phyloP scores from a whole-genome alignment of 306 rosid genomes.

The Vigna unguiculata region DNA sequence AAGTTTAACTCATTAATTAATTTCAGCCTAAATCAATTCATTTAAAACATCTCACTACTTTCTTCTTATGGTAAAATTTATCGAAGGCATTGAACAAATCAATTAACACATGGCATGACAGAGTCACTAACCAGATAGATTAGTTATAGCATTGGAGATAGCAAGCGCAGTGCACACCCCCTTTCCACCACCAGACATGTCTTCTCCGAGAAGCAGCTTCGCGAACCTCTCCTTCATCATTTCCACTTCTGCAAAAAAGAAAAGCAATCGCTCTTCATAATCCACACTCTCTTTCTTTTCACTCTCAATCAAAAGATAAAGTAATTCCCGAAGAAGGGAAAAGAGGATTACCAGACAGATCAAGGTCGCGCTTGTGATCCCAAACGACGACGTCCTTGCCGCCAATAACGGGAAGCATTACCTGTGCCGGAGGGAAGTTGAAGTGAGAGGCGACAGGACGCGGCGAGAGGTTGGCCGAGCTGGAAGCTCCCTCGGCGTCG shows the following conservation, averaged over 20 bases:
- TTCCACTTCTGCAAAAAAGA: constrained; percentile 67
- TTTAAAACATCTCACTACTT: too few species aligned
- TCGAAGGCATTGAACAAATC: neutral
- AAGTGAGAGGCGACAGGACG: constrained; percentile 53
- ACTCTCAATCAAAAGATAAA: neutral
- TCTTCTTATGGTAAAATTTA: neutral
- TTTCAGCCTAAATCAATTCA: neutral
- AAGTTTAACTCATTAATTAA: neutral
- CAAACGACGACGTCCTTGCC: constrained; percentile 76
- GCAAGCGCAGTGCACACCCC: constrained; percentile 98
- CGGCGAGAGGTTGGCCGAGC: constrained; percentile 77
- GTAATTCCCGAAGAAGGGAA: neutral
- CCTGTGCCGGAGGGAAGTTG: constrained; percentile 60
- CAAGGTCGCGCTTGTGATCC: constrained; percentile 68
- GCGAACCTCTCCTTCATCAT: constrained; percentile 98
- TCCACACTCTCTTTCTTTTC: neutral
- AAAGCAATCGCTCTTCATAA: neutral
- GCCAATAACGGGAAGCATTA: constrained; percentile 72
- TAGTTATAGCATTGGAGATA: constrained; percentile 89
- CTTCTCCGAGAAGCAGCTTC: constrained; percentile 90
- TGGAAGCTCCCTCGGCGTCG: constrained; percentile 78
- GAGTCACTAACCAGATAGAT: constrained; percentile 78
- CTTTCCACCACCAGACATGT: constrained; percentile 99
- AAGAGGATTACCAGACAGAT: constrained; percentile 66
- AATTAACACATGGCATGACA: neutral